Evolutionary conservation across 345 rosid species (phyloP), one percentile per base, ranked within the genome.

Genomic region (Luvunga scandens): DNA sequence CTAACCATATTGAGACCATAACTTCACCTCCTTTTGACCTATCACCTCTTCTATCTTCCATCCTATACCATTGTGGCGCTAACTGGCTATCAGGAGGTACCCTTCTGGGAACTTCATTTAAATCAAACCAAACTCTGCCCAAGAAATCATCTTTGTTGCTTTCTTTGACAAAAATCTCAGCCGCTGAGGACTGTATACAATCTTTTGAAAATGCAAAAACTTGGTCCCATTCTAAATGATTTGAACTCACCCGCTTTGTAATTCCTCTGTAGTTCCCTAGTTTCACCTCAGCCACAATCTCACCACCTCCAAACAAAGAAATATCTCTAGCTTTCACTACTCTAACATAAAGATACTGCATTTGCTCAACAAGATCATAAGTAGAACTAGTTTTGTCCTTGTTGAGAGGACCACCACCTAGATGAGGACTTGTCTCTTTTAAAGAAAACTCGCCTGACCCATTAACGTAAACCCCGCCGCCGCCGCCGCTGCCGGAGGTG

Each of bases 151-250:
- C 90, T 83, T 72, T 87, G 61, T 85, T 85, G 18, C 83, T 77
- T 69, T 90, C 94, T 68, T 89, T 90, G 13, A 92, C 85, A 39
- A 92, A 86, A 57, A 90, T 71, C 86, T 92, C 97, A 75, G 79
- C 94, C 81, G 85, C 77, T 28, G 94, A 90, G 16, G 97, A 90
- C 86, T 92, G 97, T 66, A 92, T 85, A 67, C 91, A 84, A 38
- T 92, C 97, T 75, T 89, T 92, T 9, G 94, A 92, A 70, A 92
- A 90, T 19, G 97, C 94, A 48, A 92, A 92, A 69, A 90, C 92
- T 83, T 90, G 97, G 78, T 84, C 82, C 97, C 93, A 92, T 14
- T 89, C 91, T 16, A 60, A 71, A 42, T 76, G 82, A 62, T 70
- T 86, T 55, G 84, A 75, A 55, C 82, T 66, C 1, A 79, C 89